Percentiles rank a stretch among this genome's conserved stretches.
These are phyloP conservation scores for Biscogniauxia marginata DNA, from an alignment of 2,329 filamentous ascomycete genomes.

Conservation along the genomic window DNA sequence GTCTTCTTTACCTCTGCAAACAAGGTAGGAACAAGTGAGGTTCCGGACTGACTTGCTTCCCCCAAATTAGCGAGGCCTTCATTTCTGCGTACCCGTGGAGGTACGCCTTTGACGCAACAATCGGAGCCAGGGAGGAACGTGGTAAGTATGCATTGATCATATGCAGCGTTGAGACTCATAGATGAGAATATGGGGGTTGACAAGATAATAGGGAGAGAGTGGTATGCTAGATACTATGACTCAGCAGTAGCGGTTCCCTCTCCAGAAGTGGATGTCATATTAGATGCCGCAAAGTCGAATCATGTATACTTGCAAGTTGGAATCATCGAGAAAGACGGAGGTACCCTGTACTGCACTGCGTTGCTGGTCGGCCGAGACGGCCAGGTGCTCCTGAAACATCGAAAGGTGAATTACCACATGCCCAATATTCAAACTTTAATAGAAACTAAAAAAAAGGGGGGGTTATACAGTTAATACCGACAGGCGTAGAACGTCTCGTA, in stretches of 20 bases:
- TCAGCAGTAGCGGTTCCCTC: slow-evolving; percentile 40
- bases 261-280: slow-evolving; percentile 34
- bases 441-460: neutral
- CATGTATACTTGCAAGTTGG: slow-evolving; percentile 37
- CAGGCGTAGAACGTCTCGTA: slow-evolving; percentile 39
- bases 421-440: no score
- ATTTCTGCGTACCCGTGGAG: slow-evolving; percentile 43
- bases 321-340: slow-evolving; percentile 41
- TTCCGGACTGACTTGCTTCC: neutral
- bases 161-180: neutral
- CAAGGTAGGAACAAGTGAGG: neutral
- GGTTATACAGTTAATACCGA: slow-evolving; percentile 36
- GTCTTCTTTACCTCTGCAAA: slow-evolving; percentile 3
- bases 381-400: slow-evolving; percentile 35
- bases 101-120: slow-evolving; percentile 42
- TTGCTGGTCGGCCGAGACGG: slow-evolving; percentile 38
- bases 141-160: slow-evolving; percentile 25
- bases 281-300: slow-evolving; percentile 34
- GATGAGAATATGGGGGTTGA: slow-evolving; percentile 1
- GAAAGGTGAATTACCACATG: slow-evolving; percentile 34
- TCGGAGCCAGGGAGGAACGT: slow-evolving; percentile 39
- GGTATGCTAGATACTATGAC: slow-evolving; percentile 41
- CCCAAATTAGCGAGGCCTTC: slow-evolving; percentile 35
- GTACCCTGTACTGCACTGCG: slow-evolving; percentile 41
- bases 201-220: slow-evolving; percentile 34